Conservation (phyloP, 208 protist genomes). For the Leishmania lainsoni region DNA sequence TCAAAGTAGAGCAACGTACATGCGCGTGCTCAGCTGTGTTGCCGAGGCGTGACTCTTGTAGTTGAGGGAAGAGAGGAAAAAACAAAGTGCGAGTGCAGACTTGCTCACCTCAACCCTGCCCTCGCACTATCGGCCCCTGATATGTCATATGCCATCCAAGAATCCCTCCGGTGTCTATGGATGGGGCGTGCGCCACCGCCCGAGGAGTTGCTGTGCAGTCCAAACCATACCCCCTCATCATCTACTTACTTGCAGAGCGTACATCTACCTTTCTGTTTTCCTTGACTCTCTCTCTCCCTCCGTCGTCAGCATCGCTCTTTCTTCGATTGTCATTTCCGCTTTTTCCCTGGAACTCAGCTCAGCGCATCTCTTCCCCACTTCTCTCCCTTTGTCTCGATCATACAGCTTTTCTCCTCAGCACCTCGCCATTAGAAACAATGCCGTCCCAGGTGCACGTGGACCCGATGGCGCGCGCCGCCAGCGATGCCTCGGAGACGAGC, state of each 20-base stretch:
- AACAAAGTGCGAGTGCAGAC: neutral
- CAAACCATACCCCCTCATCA: neutral
- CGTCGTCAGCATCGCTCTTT: neutral
- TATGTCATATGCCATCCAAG: neutral
- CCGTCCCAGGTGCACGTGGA: constrained; percentile 28
- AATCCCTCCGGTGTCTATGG: neutral
- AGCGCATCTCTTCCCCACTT: neutral
- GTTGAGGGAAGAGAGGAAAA: neutral
- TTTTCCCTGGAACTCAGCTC: neutral
- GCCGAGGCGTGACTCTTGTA: neutral
- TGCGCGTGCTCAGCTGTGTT: neutral
- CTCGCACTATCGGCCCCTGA: neutral
- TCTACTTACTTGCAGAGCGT: neutral
- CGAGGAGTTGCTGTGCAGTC: neutral
- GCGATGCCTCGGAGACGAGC: constrained; percentile 13
- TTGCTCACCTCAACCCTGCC: neutral
- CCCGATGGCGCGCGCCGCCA: constrained; percentile 36
- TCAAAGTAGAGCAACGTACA: neutral
- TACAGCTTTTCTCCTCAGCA: neutral
- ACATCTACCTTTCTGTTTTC: neutral
- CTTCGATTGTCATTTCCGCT: neutral
- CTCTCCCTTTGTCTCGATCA: neutral
- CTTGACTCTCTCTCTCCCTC: neutral
- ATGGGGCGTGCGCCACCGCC: neutral
- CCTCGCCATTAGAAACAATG: neutral